A percentile compares a stretch with the other conserved stretches of the same genome.
These are phyloP conservation scores for Pelargonium myrrhifolium DNA, from an alignment of 441 rosid species.

Conservation along the genomic window DNA sequence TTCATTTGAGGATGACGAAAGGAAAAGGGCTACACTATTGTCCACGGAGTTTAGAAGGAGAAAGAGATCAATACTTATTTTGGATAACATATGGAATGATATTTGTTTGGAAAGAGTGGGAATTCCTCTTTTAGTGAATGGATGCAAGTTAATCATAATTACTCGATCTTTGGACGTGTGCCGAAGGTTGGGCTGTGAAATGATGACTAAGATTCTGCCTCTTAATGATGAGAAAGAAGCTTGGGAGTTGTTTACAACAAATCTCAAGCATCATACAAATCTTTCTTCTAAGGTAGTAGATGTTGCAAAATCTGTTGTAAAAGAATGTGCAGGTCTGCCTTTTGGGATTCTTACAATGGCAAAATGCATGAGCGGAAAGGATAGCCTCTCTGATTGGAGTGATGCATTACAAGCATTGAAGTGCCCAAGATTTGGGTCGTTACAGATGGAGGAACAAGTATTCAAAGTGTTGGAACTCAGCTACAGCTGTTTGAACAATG, in stretches of 20 bases:
- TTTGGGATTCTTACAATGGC: conserved; percentile 14
- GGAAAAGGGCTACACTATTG: conserved; percentile 4
- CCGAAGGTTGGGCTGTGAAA: conserved; percentile 1
- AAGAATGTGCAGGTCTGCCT: conserved; percentile 18
- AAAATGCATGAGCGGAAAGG: too few relatives aligned
- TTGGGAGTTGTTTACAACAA: background rate
- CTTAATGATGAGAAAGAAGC: conserved; percentile 10
- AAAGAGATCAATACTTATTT: conserved; percentile 13
- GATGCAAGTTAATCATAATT: conserved; percentile 17
- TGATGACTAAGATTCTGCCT: background rate
- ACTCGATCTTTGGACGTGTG: conserved; percentile 14
- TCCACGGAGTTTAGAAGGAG: background rate
- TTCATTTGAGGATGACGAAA: background rate
- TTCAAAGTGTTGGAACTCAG: conserved; percentile 15
- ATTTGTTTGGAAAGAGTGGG: conserved; percentile 13
- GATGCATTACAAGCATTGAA: conserved; percentile 12
- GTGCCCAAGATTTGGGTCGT: background rate
- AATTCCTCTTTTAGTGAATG: background rate
- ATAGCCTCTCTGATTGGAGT: conserved; percentile 7
- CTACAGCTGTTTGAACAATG: conserved; percentile 2
- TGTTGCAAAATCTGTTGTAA: background rate
- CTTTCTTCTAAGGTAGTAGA: too few relatives aligned
- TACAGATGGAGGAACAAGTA: conserved; percentile 9
- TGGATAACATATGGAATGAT: conserved; percentile 15
- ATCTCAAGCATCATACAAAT: background rate